Evolutionary conservation across 805 yeast genomes (phyloP), one percentile per base, ranked within the genome.

Genomic region (Torulaspora delbrueckii): DNA sequence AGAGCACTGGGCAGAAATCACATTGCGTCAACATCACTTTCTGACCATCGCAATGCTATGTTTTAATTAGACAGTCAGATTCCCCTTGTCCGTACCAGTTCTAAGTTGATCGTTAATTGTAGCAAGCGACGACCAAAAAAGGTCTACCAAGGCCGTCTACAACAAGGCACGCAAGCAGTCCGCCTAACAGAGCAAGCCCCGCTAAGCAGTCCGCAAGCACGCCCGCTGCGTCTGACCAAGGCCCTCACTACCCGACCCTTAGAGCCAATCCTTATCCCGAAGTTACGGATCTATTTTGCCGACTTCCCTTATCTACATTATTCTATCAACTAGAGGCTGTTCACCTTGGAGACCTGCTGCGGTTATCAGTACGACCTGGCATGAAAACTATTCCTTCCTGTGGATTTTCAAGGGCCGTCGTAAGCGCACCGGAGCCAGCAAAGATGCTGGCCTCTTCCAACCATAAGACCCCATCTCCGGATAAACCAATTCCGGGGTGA

Each of bases 311-410:
- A 66, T 63, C 70, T 65, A 66, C 70, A 63, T 66, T 64, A 62
- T 66, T 65, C 70, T 66, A 64, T 67, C 69, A 67, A 66, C 70
- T 65, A 67, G 70, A 67, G 70, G 70, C 70, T 65, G 70, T 67
- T 67, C 67, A 66, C 71, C 71, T 67, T 63, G 71, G 70, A 67
- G 71, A 66, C 71, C 70, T 67, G 69, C 69, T 67, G 70, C 70
- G 71, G 71, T 60, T 66, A 66, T 65, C 66, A 65, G 71, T 64
- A 67, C 70, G 70, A 66, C 70, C 67, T 64, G 67, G 68, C 66
- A 62, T 60, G 69, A 66, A 65, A 60, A 60, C 64, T 59, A 62
- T 57, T 64, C 62, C 68, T 63, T 66, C 68, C 67, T 57, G 68
- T 56, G 69, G 70, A 65, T 65, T 65, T 65, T 65, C 69, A 66